Conservation (phyloP, 1,284 basidiomycete species). For the Schizopora paradoxa region DNA sequence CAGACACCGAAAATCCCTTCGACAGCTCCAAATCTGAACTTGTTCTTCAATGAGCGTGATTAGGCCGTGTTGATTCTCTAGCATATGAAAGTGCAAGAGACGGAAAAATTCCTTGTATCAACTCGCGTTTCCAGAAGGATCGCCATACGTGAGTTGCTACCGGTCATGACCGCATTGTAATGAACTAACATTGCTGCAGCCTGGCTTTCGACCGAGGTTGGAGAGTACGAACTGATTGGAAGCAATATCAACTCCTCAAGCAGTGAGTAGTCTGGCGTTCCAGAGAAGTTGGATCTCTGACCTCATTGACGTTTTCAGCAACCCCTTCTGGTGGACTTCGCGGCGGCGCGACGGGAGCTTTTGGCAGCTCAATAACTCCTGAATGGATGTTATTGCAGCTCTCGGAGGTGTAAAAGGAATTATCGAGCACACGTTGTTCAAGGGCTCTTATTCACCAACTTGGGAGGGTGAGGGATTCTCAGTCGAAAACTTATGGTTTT, state of each 20-base stretch:
- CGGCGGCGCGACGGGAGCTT: slow-evolving; percentile 97
- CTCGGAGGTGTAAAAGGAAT: slow-evolving; percentile 97
- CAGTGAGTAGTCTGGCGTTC: slow-evolving; percentile 46
- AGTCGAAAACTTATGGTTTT: not conserved
- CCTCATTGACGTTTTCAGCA: slow-evolving; percentile 41
- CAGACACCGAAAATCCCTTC: no score
- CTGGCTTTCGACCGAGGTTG: slow-evolving; percentile 97
- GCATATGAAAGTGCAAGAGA: no score
- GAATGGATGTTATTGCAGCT: slow-evolving; percentile 98
- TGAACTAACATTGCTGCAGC: slow-evolving; percentile 47
- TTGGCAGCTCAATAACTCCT: slow-evolving; percentile 98
- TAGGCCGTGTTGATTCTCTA: no score
- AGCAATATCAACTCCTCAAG: slow-evolving; percentile 93
- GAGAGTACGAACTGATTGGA: slow-evolving; percentile 95
- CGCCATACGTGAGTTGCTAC: slow-evolving; percentile 73
- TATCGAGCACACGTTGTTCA: slow-evolving; percentile 95
- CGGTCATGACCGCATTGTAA: slow-evolving; percentile 18
- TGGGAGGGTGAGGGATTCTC: slow-evolving; percentile 62
- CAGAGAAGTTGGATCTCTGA: not conserved
- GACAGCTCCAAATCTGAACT: no score
- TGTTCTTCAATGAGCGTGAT: no score
- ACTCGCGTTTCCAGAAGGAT: slow-evolving; percentile 97
- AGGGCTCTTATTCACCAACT: slow-evolving; percentile 92
- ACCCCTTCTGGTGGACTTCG: slow-evolving; percentile 98
- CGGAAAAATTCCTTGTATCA: slow-evolving; percentile 98